These are phyloP conservation scores for Aspergillus haitiensis DNA, from an alignment of 495 filamentous ascomycete species.

Conservation along the genomic window DNA sequence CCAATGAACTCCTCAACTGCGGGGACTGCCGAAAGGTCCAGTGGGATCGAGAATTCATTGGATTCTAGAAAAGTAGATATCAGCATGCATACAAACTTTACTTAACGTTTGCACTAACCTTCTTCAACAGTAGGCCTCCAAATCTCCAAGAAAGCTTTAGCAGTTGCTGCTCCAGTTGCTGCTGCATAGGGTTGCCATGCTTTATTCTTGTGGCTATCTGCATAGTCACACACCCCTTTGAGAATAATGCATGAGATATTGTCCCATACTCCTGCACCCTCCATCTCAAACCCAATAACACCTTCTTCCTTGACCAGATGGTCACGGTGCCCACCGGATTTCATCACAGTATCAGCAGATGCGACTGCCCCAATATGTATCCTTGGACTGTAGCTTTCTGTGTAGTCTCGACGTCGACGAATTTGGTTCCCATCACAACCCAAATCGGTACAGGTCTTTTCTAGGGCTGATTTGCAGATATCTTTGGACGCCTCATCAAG, in stretches of 20 bases:
- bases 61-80: constrained; percentile 12
- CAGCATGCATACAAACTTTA: constrained; percentile 8
- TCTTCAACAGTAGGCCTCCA: constrained; percentile 19
- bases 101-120: constrained; percentile 16
- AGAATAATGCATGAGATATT: constrained; percentile 41
- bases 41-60: constrained; percentile 25
- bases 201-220: constrained; percentile 45
- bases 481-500: neutral
- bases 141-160: constrained; percentile 27
- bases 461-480: constrained; percentile 1
- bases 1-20: constrained; percentile 32
- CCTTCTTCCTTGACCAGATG: constrained; percentile 19
- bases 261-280: constrained; percentile 46
- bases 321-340: constrained; percentile 25
- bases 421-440: constrained; percentile 9
- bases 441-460: neutral
- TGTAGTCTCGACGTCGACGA: neutral
- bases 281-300: constrained; percentile 43
- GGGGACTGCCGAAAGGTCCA: constrained; percentile 29
- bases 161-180: constrained; percentile 37
- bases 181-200: constrained; percentile 45
- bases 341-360: constrained; percentile 31
- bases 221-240: constrained; percentile 45
- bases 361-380: constrained; percentile 34
- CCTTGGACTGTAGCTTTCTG: constrained; percentile 20